These are phyloP conservation scores for Gaeumannomyces sp. DNA, from an alignment of 2,329 filamentous ascomycete genomes.

Conservation along the genomic window DNA sequence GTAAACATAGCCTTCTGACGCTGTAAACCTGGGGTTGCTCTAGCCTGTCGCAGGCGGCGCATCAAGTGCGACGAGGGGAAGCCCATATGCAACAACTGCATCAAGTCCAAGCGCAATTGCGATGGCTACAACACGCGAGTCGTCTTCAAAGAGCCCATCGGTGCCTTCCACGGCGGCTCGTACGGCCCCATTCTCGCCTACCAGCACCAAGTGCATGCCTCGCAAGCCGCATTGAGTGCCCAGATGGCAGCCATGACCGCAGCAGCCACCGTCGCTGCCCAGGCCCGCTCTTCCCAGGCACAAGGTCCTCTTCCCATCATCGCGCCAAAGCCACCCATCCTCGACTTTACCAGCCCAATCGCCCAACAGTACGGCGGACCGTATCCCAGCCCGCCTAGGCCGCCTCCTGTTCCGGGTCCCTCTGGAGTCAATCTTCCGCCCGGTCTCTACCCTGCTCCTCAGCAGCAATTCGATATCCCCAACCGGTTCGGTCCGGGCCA, in stretches of 20 bases:
- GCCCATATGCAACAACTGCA: slow-evolving; percentile 75
- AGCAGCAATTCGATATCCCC: not conserved
- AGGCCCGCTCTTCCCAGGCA: slow-evolving; percentile 32
- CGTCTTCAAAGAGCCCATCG: slow-evolving; percentile 69
- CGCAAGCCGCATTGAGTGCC: slow-evolving; percentile 37
- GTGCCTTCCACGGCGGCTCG: slow-evolving; percentile 43
- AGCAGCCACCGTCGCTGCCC: slow-evolving; percentile 15
- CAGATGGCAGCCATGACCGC: slow-evolving; percentile 31
- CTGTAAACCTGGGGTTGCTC: slow-evolving; percentile 8
- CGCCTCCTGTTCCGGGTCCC: not conserved
- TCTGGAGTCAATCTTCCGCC: not conserved
- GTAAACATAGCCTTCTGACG: not conserved
- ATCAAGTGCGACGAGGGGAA: slow-evolving; percentile 96
- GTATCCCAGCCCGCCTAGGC: not conserved
- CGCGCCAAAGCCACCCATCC: slow-evolving; percentile 42
- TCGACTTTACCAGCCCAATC: slow-evolving; percentile 23
- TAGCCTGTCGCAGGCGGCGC: slow-evolving; percentile 84
- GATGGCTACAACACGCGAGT: slow-evolving; percentile 80
- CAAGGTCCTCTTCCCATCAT: slow-evolving; percentile 37
- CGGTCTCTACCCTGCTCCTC: not conserved
- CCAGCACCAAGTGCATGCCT: slow-evolving; percentile 30
- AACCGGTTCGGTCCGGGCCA: not conserved
- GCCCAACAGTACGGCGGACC: not conserved
- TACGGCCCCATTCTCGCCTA: slow-evolving; percentile 38
- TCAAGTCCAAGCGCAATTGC: slow-evolving; percentile 77